Base-by-base conservation (phyloP, 2,329 filamentous ascomycete species). In the Elsinoe australis region DNA sequence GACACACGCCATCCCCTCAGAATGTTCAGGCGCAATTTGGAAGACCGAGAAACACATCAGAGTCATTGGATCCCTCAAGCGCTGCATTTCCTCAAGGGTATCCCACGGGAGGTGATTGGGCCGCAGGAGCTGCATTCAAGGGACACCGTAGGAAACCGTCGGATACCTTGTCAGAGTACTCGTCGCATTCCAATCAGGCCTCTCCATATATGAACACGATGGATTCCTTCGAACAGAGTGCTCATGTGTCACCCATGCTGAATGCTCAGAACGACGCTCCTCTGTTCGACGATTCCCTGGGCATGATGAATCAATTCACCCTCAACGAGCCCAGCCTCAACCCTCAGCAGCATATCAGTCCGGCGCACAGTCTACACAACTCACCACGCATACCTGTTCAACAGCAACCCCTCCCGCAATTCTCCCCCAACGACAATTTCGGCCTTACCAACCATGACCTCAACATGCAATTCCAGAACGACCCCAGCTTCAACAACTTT, bases 111-210 rank as follows among this genome's bases (percentile, higher is more conserved):
- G 67, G 68, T 36, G 79, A 83, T 53, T 83, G 80, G 79, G 65
- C 67, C 50, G 70, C 71, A 26, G 71, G 70, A 60, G 75, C 75
- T 56, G 67, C 70, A 29, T 95, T 94, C 60, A 83, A 86, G 55
- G 74, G 78, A n/a, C 90, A 95, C 62, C 78, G 88, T 57, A 80
- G 89, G 59, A 82, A 79, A 29, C 85, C 87, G 1, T 95, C 89
- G n/a, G 90, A 95, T 55, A 67, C 70, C 57, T 87, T 83, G 59
- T 95, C 88, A 2, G 90, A 95, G 56, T 82, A 95, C 4, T 95
- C 79, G 2, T 70, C 83, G 4, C 56, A 59, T 47, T 94, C 87
- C 14, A 85, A 82, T 12, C 82, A 85, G 17, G 85, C 82, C 18
- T 95, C 90, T 14, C 90, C 90, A 3, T 87, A 87, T 60, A 68